Evolutionary conservation across 208 protist genomes (phyloP).

Genomic region (Leishmania guyanensis): DNA sequence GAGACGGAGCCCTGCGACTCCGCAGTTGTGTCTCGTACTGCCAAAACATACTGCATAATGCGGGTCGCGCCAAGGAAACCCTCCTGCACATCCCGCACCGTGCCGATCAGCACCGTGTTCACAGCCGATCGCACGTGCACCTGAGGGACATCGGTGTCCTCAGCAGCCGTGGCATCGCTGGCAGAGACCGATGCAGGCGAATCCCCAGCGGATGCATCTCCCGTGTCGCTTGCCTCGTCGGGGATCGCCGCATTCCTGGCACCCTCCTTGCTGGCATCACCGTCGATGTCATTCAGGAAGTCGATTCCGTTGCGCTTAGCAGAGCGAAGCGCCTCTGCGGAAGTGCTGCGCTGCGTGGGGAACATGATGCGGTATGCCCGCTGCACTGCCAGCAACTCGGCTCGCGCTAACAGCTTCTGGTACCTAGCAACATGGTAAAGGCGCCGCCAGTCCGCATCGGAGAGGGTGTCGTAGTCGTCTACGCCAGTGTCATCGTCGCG

Average conservation of each 20-base stretch:
- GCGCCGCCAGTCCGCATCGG: conserved; percentile 34
- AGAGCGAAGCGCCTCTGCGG: neutral
- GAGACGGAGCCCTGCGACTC: neutral
- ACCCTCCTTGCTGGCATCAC: neutral
- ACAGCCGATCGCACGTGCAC: conserved; percentile 61
- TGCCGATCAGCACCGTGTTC: conserved; percentile 68
- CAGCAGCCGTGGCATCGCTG: conserved; percentile 7
- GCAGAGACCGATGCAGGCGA: neutral
- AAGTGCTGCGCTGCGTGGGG: neutral
- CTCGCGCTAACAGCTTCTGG: conserved; percentile 7
- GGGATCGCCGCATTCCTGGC: neutral
- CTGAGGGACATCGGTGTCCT: conserved; percentile 19
- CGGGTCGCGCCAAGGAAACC: conserved; percentile 52
- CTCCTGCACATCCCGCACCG: conserved; percentile 70
- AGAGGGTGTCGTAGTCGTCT: conserved; percentile 8
- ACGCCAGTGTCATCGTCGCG: neutral
- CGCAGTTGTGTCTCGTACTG: conserved; percentile 25
- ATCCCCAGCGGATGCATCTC: neutral
- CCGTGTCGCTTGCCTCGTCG: neutral
- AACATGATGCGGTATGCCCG: conserved; percentile 4
- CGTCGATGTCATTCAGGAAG: neutral
- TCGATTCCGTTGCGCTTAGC: neutral
- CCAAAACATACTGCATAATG: conserved; percentile 74
- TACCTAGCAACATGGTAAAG: conserved; percentile 35
- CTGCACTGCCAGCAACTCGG: conserved; percentile 13